Conservation (phyloP, 257 asterid genomes). For the Rehmannia glutinosa region DNA sequence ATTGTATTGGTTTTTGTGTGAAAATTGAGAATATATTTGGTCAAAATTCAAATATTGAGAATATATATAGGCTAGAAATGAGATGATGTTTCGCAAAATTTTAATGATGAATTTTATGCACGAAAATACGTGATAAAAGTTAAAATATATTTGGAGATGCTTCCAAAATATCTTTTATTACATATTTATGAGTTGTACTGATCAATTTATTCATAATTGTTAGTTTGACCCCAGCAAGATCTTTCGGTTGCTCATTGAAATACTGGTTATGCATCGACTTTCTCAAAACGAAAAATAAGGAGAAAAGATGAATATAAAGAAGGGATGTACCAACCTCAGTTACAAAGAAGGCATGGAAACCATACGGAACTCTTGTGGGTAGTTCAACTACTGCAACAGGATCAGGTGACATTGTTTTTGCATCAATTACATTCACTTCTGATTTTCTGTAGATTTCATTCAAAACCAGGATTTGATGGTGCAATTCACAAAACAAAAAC, state of each 20-base stretch:
- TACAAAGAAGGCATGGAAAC: slow-evolving; percentile 94
- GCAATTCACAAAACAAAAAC: no score
- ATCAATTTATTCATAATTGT: no score
- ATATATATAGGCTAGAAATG: no score
- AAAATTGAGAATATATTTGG: no score
- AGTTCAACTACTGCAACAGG: slow-evolving; percentile 82
- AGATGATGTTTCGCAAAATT: no score
- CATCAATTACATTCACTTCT: slow-evolving; percentile 79
- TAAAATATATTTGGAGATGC: no score
- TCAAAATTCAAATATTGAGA: no score
- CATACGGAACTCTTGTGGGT: slow-evolving; percentile 87
- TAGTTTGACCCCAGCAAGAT: background rate
- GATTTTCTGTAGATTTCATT: slow-evolving; percentile 58
- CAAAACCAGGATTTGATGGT: background rate
- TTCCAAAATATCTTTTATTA: no score
- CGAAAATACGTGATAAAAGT: no score
- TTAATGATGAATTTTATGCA: no score
- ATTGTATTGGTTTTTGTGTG: no score
- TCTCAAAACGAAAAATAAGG: background rate
- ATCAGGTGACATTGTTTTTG: slow-evolving; percentile 86
- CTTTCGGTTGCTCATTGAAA: background rate
- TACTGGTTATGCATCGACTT: background rate
- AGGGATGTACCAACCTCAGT: slow-evolving; percentile 55
- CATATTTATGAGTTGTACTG: no score
- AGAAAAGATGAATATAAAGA: background rate